phyloP scores from a whole-genome alignment of 139 green algal genomes.

The Pycnococcus provasolii region DNA sequence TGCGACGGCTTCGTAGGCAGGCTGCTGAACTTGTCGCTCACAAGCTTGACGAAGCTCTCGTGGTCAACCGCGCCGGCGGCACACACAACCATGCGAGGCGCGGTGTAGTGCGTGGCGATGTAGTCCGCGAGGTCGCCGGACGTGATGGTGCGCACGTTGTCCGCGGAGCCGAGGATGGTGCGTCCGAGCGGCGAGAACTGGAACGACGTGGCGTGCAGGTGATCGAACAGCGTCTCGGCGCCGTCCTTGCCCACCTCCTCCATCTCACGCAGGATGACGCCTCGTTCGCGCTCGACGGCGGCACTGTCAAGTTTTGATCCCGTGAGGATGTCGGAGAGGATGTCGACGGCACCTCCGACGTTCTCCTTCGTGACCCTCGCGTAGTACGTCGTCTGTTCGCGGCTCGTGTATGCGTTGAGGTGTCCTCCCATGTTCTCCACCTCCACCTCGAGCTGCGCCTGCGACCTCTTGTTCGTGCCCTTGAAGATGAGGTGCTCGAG shows the following conservation, averaged over 20 bases:
- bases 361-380: constrained; percentile 77
- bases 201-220: constrained; percentile 98
- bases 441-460: constrained; percentile 71
- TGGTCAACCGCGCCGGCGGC: constrained; percentile 91
- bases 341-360: constrained; percentile 75
- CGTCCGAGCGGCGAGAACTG: constrained; percentile 73
- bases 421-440: constrained; percentile 97
- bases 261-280: constrained; percentile 95
- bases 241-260: constrained; percentile 77
- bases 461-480: constrained; percentile 60
- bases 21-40: constrained; percentile 46
- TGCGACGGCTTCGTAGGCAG: constrained; percentile 41
- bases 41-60: constrained; percentile 73
- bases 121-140: constrained; percentile 80
- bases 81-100: constrained; percentile 60
- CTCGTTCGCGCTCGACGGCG: constrained; percentile 77
- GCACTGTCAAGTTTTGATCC: constrained; percentile 75
- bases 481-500: constrained; percentile 99
- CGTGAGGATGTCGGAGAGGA: constrained; percentile 93
- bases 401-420: constrained; percentile 94
- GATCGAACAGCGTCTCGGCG: constrained; percentile 91
- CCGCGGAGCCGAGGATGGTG: constrained; percentile 88
- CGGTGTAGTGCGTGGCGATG: constrained; percentile 93
- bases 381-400: constrained; percentile 94
- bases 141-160: constrained; percentile 83